A percentile compares a stretch with the other conserved stretches of the same genome.
Conservation (phyloP, 2,329 filamentous ascomycete species). For the Xylogone sp. region DNA sequence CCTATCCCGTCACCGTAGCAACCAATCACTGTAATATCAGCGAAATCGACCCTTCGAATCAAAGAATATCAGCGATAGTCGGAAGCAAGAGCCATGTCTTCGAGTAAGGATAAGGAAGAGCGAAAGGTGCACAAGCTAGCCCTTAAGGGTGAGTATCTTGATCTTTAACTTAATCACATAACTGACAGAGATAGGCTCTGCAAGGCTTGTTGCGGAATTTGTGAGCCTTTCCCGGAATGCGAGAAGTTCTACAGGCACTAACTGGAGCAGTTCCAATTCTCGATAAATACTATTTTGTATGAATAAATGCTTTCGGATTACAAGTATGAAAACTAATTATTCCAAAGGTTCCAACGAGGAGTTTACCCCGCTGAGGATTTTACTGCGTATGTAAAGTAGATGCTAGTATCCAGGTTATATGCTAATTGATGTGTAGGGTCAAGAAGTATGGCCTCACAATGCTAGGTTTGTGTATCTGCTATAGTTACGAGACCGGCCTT, state of each 20-base stretch:
- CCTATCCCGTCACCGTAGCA: background rate
- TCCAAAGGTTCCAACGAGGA: constrained; percentile 74
- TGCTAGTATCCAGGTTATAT: background rate
- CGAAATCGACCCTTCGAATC: background rate
- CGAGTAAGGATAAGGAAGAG: constrained; percentile 54
- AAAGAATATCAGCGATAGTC: background rate
- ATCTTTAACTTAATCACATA: constrained; percentile 3
- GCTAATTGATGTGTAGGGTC: constrained; percentile 47
- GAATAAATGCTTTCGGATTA: constrained; percentile 20
- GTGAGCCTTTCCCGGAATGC: constrained; percentile 48
- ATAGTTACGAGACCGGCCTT: constrained; percentile 1
- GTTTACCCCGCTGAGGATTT: constrained; percentile 96
- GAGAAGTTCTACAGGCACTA: constrained; percentile 3
- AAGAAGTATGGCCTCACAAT: constrained; percentile 97
- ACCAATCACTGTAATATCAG: background rate
- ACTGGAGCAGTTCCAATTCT: constrained; percentile 78
- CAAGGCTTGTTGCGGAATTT: constrained; percentile 92
- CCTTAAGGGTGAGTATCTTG: constrained; percentile 64
- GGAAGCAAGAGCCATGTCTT: constrained; percentile 20
- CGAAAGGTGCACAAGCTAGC: constrained; percentile 94
- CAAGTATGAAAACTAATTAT: background rate
- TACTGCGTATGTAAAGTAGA: constrained; percentile 62
- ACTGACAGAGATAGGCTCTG: constrained; percentile 50
- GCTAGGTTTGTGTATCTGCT: constrained; percentile 48
- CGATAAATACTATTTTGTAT: constrained; percentile 93